Base-by-base conservation (phyloP, 495 filamentous ascomycete species). In the Penicillium nucicola region DNA sequence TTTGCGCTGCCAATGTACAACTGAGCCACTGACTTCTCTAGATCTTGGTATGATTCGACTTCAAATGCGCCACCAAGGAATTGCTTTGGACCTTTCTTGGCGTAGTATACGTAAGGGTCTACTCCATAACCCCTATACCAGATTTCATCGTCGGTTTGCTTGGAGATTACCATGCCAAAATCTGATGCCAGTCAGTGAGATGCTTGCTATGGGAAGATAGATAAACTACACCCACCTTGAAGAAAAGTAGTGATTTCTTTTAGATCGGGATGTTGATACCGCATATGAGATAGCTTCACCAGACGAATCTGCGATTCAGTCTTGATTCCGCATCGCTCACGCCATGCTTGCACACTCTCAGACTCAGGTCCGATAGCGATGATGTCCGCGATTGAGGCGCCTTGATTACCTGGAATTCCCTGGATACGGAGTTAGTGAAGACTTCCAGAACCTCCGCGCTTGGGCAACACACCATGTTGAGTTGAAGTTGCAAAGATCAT, bases 81-180 rank as follows among this genome's bases (percentile, higher is more conserved):
- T 45, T 75, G 68, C 62, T 76, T 75, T 22, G 69, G 64, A 0
- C 74, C 71, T 38, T 76, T 75, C 19, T 62, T 65, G 38, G 76
- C 68, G 49, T 75, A 77, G 28, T 82, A 68, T 6, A 83, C 65
- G 53, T 79, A 84, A 13, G 79, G 82, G 43, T 84, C 81, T n/a
- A 64, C 65, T 8, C 83, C 80, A 57, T 82, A 83, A 6, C 83
- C 82, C 23, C 80, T 71, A 64, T 72, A 84, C 69, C 77, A 84
- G 10, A 80, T 75, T 44, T 73, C 74, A 42, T 75, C 65, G 20
- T 75, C 71, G 2, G 74, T 58, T 38, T 62, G 61, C 34, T 72
- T 70, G 4, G 63, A 62, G 31, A 77, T 67, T 11, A 57, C 58
- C 60, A 86, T 78, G 48, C 83, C 82, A 62, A 86, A 86, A 64